A percentile compares a stretch with the other conserved stretches of the same genome.
phyloP scores from a whole-genome alignment of 306 rosid species.

The Psophocarpus tetragonolobus region DNA sequence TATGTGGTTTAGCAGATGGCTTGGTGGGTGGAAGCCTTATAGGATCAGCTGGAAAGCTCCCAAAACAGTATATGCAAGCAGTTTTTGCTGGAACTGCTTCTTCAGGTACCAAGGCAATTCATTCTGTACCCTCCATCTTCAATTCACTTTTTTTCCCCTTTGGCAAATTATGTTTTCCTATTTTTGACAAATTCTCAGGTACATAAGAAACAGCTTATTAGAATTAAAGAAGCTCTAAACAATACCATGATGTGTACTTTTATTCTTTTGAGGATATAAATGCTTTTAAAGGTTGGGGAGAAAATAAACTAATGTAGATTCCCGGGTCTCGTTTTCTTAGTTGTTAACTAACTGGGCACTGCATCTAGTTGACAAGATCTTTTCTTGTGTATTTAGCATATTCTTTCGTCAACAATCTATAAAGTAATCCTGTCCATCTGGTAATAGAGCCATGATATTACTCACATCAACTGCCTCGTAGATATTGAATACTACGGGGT shows the following conservation, averaged over 20 bases:
- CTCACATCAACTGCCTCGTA: neutral
- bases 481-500: neutral
- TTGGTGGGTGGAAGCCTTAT: conserved; percentile 84
- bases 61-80: conserved; percentile 90
- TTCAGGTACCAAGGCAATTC: conserved; percentile 59
- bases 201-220: neutral
- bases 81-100: conserved; percentile 97
- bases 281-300: conserved; percentile 19
- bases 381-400: conserved; percentile 22
- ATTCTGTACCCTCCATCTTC: conserved; percentile 6
- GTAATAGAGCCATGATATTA: neutral
- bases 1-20: conserved; percentile 71
- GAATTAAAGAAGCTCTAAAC: conserved; percentile 22
- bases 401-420: conserved; percentile 14
- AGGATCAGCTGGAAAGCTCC: conserved; percentile 93
- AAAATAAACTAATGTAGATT: conserved; percentile 25
- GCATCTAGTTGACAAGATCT: conserved; percentile 7
- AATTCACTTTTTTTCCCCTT: conserved; percentile 28
- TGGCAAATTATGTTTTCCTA: conserved; percentile 21
- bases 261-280: conserved; percentile 27
- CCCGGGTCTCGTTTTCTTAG: conserved; percentile 15
- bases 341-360: conserved; percentile 13
- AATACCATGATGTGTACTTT: conserved; percentile 14
- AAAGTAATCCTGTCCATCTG: conserved; percentile 15
- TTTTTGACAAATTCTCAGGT: conserved; percentile 10